Conservation (phyloP, 257 asterid species). For the Nicotiana sylvestris region DNA sequence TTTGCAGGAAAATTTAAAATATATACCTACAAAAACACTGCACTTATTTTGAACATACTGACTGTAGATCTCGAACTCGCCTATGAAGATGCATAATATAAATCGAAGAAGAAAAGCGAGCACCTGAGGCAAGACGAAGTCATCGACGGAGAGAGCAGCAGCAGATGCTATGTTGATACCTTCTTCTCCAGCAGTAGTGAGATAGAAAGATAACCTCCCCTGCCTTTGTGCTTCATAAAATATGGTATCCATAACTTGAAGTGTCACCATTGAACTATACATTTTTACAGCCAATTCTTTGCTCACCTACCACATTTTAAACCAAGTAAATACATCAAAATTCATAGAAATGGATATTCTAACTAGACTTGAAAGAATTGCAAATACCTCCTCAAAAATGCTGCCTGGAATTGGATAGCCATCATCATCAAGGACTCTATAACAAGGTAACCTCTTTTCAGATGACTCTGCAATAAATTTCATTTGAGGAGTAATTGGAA, state of each 20-base stretch:
- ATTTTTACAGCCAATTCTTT: constrained; percentile 67
- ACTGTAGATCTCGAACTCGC: background rate
- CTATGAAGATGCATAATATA: background rate
- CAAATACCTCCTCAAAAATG: constrained; percentile 51
- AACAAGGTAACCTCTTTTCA: constrained; percentile 74
- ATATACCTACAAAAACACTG: background rate
- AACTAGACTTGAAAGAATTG: background rate
- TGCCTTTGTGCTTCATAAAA: constrained; percentile 89
- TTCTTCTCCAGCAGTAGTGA: constrained; percentile 84
- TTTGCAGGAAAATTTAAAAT: background rate
- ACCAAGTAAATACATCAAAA: background rate
- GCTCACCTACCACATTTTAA: constrained; percentile 33
- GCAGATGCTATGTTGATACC: constrained; percentile 84
- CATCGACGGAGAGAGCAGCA: constrained; percentile 72
- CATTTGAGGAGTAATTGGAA: constrained; percentile 54
- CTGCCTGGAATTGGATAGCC: constrained; percentile 50
- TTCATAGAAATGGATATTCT: background rate
- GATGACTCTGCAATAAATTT: constrained; percentile 59
- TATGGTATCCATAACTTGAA: constrained; percentile 67
- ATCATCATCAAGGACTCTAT: constrained; percentile 74
- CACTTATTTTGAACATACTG: background rate
- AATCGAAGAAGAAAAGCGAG: background rate
- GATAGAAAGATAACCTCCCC: constrained; percentile 76
- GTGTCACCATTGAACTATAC: constrained; percentile 69
- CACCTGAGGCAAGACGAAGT: constrained; percentile 42